These are phyloP conservation scores for Lindgomyces ingoldianus DNA, from an alignment of 495 filamentous ascomycete species.

Conservation along the genomic window DNA sequence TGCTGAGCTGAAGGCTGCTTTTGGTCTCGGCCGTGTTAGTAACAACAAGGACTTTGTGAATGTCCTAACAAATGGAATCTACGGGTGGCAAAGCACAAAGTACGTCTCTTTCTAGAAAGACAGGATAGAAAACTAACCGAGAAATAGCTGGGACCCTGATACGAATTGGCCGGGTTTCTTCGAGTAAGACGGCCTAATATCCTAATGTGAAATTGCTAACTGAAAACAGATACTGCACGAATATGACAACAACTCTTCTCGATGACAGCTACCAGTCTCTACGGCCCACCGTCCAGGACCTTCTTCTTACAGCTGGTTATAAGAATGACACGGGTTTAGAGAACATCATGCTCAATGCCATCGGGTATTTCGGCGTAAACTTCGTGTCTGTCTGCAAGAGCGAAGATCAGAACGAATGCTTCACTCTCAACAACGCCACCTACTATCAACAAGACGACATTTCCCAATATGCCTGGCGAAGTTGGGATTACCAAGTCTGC, in stretches of 20 bases:
- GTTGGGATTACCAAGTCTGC: slow-evolving; percentile 45
- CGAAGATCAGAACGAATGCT: slow-evolving; percentile 55
- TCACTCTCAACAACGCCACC: slow-evolving; percentile 52
- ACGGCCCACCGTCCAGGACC: slow-evolving; percentile 47
- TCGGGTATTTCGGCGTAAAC: slow-evolving; percentile 60
- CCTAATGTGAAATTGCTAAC: neutral
- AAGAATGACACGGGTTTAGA: slow-evolving; percentile 52
- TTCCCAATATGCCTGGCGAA: slow-evolving; percentile 43
- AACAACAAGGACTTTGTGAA: slow-evolving; percentile 64
- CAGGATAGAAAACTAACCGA: neutral
- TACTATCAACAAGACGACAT: slow-evolving; percentile 55
- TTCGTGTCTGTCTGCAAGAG: slow-evolving; percentile 43
- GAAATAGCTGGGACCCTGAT: slow-evolving; percentile 61
- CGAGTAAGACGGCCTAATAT: slow-evolving; percentile 34
- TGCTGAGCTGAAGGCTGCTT: slow-evolving; percentile 58
- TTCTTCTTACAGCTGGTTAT: slow-evolving; percentile 61
- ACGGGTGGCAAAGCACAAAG: slow-evolving; percentile 61
- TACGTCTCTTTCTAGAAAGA: neutral
- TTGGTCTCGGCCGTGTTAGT: slow-evolving; percentile 60
- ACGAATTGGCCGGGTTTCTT: slow-evolving; percentile 56
- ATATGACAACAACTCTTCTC: slow-evolving; percentile 53
- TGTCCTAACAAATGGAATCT: slow-evolving; percentile 53
- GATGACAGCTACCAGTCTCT: slow-evolving; percentile 50
- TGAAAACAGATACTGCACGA: slow-evolving; percentile 61
- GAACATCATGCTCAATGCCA: slow-evolving; percentile 63